Conservation (phyloP, 768 basidiomycete genomes). For the Amanita jacksonii region DNA sequence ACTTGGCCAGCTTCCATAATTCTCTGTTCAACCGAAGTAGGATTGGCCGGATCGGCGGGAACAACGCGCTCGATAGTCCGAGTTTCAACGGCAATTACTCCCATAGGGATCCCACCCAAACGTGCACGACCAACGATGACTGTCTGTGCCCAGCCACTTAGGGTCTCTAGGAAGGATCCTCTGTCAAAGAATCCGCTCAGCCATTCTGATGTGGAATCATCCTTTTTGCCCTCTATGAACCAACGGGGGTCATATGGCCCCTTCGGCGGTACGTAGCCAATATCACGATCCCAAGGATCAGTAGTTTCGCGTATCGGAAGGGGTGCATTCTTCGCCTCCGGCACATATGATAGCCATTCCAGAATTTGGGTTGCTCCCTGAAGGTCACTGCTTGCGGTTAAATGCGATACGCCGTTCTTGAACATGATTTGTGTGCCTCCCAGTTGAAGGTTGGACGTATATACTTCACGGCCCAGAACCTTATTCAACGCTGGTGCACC, state of each 20-base stretch:
- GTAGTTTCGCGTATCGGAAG: constrained; percentile 68
- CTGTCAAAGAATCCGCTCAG: constrained; percentile 93
- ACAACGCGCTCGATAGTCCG: constrained; percentile 94
- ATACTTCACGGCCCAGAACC: constrained; percentile 96
- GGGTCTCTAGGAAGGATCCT: constrained; percentile 95
- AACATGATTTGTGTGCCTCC: constrained; percentile 99
- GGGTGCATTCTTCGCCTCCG: constrained; percentile 68
- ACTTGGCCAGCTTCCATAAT: constrained; percentile 99
- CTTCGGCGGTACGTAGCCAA: constrained; percentile 86
- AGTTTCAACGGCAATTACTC: constrained; percentile 97
- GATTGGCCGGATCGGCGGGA: constrained; percentile 96
- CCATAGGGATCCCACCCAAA: constrained; percentile 93
- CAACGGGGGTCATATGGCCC: constrained; percentile 94
- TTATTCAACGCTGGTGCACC: constrained; percentile 97
- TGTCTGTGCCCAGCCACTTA: constrained; percentile 98
- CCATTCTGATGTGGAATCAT: constrained; percentile 72
- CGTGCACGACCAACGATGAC: constrained; percentile 96
- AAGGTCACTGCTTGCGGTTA: constrained; percentile 90
- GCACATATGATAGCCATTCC: constrained; percentile 92
- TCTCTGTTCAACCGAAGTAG: constrained; percentile 90
- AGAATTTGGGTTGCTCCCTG: constrained; percentile 93
- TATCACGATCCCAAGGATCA: constrained; percentile 89
- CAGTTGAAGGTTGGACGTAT: constrained; percentile 96
- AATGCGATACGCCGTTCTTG: constrained; percentile 98
- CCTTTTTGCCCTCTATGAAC: constrained; percentile 93